Evolutionary conservation across 495 filamentous ascomycete species (phyloP).

Genomic region (Lophiotrema nucula): DNA sequence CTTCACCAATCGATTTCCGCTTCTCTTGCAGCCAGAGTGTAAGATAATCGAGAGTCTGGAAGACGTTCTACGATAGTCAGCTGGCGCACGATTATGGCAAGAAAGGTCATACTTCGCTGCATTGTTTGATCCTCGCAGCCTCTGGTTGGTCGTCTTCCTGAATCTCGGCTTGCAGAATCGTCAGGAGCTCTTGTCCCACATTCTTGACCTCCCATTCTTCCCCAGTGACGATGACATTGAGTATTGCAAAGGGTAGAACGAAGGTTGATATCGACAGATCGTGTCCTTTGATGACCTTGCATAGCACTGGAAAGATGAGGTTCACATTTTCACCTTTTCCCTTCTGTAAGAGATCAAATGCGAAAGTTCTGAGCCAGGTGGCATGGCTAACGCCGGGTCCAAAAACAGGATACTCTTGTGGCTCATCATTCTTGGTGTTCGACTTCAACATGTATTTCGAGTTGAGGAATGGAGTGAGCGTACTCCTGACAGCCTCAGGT

Average conservation of each 20-base stretch:
- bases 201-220: constrained; percentile 62
- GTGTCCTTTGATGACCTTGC: constrained; percentile 75
- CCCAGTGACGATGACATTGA: constrained; percentile 75
- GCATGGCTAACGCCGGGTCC: constrained; percentile 61
- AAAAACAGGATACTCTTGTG: constrained; percentile 76
- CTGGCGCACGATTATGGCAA: neutral
- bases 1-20: constrained; percentile 54
- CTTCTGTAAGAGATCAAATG: constrained; percentile 76
- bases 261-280: constrained; percentile 83
- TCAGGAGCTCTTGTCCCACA: constrained; percentile 67
- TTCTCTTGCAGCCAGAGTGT: constrained; percentile 84
- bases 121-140: constrained; percentile 70
- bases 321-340: constrained; percentile 65
- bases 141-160: constrained; percentile 51
- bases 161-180: constrained; percentile 63
- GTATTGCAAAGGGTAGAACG: constrained; percentile 75
- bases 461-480: constrained; percentile 77
- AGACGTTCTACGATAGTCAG: constrained; percentile 65
- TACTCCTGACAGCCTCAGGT: constrained; percentile 70
- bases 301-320: constrained; percentile 74
- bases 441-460: constrained; percentile 73
- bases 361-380: constrained; percentile 75
- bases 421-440: constrained; percentile 47
- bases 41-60: constrained; percentile 86
- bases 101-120: constrained; percentile 66